These are phyloP conservation scores for Pestalotiopsis fici DNA, from an alignment of 2,329 filamentous ascomycete genomes.

Conservation along the genomic window DNA sequence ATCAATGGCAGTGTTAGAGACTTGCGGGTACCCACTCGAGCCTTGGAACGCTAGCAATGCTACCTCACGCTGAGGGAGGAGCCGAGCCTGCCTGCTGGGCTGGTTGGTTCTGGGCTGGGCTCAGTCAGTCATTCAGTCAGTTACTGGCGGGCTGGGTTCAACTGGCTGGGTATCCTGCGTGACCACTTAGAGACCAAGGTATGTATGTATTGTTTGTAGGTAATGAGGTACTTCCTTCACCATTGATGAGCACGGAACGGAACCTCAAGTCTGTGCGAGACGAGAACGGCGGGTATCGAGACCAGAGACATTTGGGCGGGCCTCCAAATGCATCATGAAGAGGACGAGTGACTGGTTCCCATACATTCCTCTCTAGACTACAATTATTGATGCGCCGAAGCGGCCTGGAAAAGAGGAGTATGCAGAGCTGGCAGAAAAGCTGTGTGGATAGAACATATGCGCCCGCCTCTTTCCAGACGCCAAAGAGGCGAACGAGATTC, in stretches of 20 bases:
- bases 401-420: background rate
- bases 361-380: background rate
- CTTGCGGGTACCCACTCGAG: constrained; percentile 21
- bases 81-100: background rate
- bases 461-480: background rate
- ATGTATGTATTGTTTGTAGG: background rate
- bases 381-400: background rate
- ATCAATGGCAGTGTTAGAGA: constrained; percentile 24
- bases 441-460: background rate
- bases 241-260: background rate
- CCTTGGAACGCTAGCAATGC: constrained; percentile 16
- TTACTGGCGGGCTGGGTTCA: background rate
- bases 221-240: background rate
- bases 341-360: too few relatives aligned
- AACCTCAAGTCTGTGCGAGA: background rate
- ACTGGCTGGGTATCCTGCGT: background rate
- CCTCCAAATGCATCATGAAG: background rate
- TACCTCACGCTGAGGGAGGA: background rate
- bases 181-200: background rate
- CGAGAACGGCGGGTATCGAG: background rate
- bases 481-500: background rate
- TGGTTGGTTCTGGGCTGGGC: too few relatives aligned
- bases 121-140: too few relatives aligned
- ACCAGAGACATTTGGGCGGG: background rate
- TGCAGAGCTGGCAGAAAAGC: background rate